phyloP scores from a whole-genome alignment of 73 alveolate genomes.

The Paramecium tetraurelia region DNA sequence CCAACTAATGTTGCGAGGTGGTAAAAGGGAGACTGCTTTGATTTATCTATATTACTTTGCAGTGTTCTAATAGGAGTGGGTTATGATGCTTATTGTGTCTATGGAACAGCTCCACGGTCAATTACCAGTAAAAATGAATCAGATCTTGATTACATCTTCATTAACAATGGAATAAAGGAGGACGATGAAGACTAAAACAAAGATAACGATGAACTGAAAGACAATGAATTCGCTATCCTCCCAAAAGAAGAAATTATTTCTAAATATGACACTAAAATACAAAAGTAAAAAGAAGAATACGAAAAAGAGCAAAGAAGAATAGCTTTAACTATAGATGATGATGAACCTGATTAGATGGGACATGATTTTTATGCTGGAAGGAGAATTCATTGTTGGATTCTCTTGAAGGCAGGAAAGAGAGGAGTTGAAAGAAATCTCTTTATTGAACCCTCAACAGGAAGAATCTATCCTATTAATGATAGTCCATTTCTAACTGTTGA shows the following conservation, averaged over 20 bases:
- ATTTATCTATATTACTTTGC: conserved; percentile 85
- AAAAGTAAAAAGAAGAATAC: conserved; percentile 62
- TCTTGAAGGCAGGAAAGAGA: conserved; percentile 85
- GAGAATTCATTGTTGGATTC: conserved; percentile 97
- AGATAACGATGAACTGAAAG: conserved; percentile 54
- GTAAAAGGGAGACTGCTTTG: conserved; percentile 97
- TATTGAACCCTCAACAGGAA: conserved; percentile 98
- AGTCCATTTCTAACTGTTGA: conserved; percentile 93
- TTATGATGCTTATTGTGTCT: conserved; percentile 96
- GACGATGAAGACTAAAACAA: conserved; percentile 55
- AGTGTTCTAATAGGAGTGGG: conserved; percentile 93
- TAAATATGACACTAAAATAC: conserved; percentile 69
- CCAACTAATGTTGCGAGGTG: conserved; percentile 91
- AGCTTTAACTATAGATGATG: conserved; percentile 91
- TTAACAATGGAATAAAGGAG: conserved; percentile 60
- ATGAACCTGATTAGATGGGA: conserved; percentile 84
- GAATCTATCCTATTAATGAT: conserved; percentile 77
- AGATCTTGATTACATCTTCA: conserved; percentile 78
- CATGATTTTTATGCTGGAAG: conserved; percentile 80
- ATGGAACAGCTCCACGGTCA: conserved; percentile 95
- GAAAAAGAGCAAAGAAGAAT: conserved; percentile 71
- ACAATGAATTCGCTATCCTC: conserved; percentile 69
- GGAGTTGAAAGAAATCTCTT: conserved; percentile 79
- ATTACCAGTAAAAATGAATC: conserved; percentile 88
- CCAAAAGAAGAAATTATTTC: conserved; percentile 78